Percentiles rank a stretch among this genome's conserved stretches.
Evolutionary conservation across 2,329 filamentous ascomycete genomes (phyloP).

Genomic region (Clarireedia monteithiana): DNA sequence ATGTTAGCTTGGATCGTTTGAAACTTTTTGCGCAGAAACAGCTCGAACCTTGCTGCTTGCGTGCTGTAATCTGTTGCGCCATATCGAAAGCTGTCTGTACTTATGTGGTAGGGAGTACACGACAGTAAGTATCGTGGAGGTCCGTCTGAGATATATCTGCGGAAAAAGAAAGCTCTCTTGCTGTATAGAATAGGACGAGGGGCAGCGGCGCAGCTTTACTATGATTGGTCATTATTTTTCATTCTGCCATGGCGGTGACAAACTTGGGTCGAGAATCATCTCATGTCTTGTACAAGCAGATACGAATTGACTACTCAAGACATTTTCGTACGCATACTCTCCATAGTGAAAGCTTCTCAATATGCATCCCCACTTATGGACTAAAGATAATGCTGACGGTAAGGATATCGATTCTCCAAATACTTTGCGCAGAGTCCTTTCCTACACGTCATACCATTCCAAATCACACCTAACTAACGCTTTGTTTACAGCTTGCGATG

Average conservation of each 20-base stretch:
- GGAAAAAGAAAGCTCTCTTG: not conserved
- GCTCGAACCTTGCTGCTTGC: slow-evolving; percentile 30
- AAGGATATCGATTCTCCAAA: slow-evolving; percentile 24
- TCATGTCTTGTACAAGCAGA: not conserved
- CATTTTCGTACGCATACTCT: not conserved
- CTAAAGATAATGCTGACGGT: slow-evolving; percentile 77
- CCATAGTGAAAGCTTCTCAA: slow-evolving; percentile 24
- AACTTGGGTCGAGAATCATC: not conserved
- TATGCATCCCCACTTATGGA: slow-evolving; percentile 98
- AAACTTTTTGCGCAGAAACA: not conserved
- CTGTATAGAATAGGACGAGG: not conserved
- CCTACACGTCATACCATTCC: not conserved
- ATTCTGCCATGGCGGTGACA: not conserved
- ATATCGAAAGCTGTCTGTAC: slow-evolving; percentile 12
- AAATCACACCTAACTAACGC: slow-evolving; percentile 11
- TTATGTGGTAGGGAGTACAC: no score
- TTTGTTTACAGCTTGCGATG: slow-evolving; percentile 68
- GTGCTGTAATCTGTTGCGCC: slow-evolving; percentile 28
- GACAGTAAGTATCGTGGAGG: not conserved
- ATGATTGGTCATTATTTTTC: not conserved
- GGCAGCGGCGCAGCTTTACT: not conserved
- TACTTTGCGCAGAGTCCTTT: not conserved
- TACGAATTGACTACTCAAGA: not conserved
- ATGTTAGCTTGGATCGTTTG: slow-evolving; percentile 1
- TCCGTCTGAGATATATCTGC: not conserved